Conservation (phyloP, 208 protist genomes). For the Porcisia hertigi region DNA sequence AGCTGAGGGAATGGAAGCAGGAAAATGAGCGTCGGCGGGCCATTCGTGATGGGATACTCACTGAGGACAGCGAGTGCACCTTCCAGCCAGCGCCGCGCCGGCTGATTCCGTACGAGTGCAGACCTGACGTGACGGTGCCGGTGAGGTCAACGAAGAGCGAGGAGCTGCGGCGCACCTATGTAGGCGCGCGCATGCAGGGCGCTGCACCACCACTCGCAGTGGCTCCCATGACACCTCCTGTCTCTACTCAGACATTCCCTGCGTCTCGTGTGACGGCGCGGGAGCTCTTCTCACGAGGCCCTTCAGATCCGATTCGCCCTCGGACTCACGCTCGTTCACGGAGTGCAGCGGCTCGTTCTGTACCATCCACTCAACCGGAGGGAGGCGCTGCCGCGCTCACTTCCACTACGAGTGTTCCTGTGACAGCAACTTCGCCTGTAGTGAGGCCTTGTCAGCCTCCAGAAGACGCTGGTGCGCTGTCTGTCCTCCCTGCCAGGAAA, state of each 20-base stretch:
- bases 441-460: neutral
- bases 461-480: neutral
- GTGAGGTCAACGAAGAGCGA: slow-evolving; percentile 59
- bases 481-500: neutral
- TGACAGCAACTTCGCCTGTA: neutral
- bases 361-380: neutral
- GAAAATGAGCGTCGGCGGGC: slow-evolving; percentile 34
- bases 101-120: slow-evolving; percentile 76
- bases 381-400: slow-evolving; percentile 6
- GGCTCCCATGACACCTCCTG: neutral
- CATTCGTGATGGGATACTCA: slow-evolving; percentile 31
- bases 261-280: slow-evolving; percentile 5
- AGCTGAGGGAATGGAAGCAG: slow-evolving; percentile 39
- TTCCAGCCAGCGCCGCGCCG: slow-evolving; percentile 61
- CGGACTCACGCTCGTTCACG: neutral
- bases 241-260: neutral
- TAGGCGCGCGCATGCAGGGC: slow-evolving; percentile 19
- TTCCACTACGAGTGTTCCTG: neutral
- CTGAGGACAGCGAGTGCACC: slow-evolving; percentile 33
- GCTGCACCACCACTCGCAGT: neutral
- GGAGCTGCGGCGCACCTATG: slow-evolving; percentile 55
- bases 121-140: slow-evolving; percentile 56
- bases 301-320: neutral
- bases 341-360: neutral
- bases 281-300: slow-evolving; percentile 14